Percentiles rank a stretch among this genome's conserved stretches.
Evolutionary conservation across 768 basidiomycete genomes (phyloP).

Genomic region (Strobilomyces confusus): DNA sequence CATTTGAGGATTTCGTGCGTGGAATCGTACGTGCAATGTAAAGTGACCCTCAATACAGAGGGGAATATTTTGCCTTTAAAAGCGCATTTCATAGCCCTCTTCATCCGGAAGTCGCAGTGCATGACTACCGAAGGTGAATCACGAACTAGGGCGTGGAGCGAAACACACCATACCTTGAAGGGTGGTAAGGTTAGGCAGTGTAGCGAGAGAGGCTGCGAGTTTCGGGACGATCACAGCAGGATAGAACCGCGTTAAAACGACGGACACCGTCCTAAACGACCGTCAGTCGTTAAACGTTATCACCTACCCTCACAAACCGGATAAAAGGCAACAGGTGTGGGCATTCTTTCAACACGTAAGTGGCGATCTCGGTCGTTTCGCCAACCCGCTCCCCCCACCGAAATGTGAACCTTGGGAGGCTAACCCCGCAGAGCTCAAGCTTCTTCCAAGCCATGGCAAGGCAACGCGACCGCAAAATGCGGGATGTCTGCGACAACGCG

Average conservation of each 20-base stretch:
- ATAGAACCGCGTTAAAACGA: background rate
- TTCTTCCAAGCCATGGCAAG: slow-evolving; percentile 13
- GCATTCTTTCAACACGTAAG: background rate
- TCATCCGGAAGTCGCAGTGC: too few species aligned
- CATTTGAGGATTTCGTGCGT: too few species aligned
- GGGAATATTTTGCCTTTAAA: background rate
- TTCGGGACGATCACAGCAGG: too few species aligned
- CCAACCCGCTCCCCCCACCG: background rate
- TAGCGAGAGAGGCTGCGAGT: slow-evolving; percentile 6
- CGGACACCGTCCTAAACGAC: background rate
- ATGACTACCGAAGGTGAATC: background rate
- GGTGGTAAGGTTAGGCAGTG: slow-evolving; percentile 4
- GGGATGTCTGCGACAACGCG: slow-evolving; percentile 3
- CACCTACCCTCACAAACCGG: background rate
- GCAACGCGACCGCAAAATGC: slow-evolving; percentile 11
- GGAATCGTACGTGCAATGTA: too few species aligned
- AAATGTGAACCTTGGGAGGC: background rate
- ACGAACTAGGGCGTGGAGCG: too few species aligned
- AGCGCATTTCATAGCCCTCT: too few species aligned
- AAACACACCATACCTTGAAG: slow-evolving; percentile 2
- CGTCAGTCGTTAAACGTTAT: background rate
- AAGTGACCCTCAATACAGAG: too few species aligned
- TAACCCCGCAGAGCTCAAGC: slow-evolving; percentile 2
- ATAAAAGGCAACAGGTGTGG: slow-evolving; percentile 2
- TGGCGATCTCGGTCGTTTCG: background rate